phyloP scores from a whole-genome alignment of 2,329 filamentous ascomycete genomes.

The Aspergillus pseudotamarii region DNA sequence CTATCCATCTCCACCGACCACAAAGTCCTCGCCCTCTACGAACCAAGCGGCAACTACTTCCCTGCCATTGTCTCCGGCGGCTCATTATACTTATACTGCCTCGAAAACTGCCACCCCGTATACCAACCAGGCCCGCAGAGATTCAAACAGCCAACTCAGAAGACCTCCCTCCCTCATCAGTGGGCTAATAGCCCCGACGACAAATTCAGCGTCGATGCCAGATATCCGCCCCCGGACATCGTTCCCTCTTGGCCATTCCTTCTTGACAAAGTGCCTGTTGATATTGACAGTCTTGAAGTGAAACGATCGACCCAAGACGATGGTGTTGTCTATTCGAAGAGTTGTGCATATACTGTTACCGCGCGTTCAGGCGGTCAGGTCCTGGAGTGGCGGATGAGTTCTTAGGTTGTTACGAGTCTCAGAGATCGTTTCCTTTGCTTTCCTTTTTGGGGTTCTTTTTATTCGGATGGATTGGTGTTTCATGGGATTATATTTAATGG shows the following conservation, averaged over 20 bases:
- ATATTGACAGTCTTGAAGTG: conserved; percentile 17
- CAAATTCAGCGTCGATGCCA: neutral
- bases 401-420: neutral
- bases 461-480: neutral
- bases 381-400: conserved; percentile 14
- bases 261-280: conserved; percentile 18
- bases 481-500: neutral
- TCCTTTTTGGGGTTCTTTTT: neutral
- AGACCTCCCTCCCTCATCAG: neutral
- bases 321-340: neutral
- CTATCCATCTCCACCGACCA: conserved; percentile 19
- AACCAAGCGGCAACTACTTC: conserved; percentile 19
- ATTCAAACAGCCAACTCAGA: neutral
- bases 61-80: conserved; percentile 19
- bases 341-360: conserved; percentile 11
- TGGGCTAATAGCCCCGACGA: neutral
- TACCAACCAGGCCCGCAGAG: conserved; percentile 6
- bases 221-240: conserved; percentile 7
- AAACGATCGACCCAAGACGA: neutral
- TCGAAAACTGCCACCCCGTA: conserved; percentile 8
- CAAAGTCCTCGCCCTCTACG: conserved; percentile 21
- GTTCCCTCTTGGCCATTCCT: conserved; percentile 24
- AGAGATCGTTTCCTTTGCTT: neutral
- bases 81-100: conserved; percentile 21
- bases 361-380: conserved; percentile 10